Evolutionary conservation across 805 yeast genomes (phyloP).

Genomic region (Torulaspora franciscae): DNA sequence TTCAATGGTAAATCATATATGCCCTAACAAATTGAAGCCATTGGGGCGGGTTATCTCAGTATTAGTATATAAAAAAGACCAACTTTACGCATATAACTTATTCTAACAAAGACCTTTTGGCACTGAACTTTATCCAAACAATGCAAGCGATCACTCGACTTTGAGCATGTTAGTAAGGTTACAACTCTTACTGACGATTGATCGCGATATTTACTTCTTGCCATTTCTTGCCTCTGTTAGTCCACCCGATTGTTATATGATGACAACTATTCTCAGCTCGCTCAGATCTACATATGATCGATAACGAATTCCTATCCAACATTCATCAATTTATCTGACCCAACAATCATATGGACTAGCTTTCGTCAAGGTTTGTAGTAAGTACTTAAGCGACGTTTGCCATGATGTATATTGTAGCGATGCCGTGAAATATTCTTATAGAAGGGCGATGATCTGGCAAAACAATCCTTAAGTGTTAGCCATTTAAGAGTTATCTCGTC

Average conservation of each 20-base stretch:
- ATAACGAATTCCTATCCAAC: conserved; percentile 39
- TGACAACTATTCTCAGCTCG: conserved; percentile 42
- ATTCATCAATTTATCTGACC: conserved; percentile 38
- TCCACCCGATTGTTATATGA: conserved; percentile 27
- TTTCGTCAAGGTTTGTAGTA: neutral
- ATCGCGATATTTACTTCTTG: neutral
- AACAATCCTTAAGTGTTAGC: neutral
- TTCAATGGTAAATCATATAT: neutral
- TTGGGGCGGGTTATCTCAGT: neutral
- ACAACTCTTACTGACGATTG: conserved; percentile 4
- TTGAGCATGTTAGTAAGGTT: conserved; percentile 10
- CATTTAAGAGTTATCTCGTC: neutral
- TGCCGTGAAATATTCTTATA: neutral
- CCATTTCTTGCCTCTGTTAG: neutral
- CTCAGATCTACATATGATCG: conserved; percentile 40
- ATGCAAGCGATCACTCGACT: neutral
- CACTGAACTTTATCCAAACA: neutral
- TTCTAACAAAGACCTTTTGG: neutral
- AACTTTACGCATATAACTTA: neutral
- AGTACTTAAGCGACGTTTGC: neutral
- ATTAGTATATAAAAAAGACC: too few species aligned
- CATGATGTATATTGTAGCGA: conserved; percentile 1
- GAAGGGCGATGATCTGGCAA: neutral
- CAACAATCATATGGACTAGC: conserved; percentile 9
- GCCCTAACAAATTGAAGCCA: conserved; percentile 3